These are phyloP conservation scores for Neocallimastix lanati DNA, from an alignment of 192 early-diverging fungal genomes.

Conservation along the genomic window DNA sequence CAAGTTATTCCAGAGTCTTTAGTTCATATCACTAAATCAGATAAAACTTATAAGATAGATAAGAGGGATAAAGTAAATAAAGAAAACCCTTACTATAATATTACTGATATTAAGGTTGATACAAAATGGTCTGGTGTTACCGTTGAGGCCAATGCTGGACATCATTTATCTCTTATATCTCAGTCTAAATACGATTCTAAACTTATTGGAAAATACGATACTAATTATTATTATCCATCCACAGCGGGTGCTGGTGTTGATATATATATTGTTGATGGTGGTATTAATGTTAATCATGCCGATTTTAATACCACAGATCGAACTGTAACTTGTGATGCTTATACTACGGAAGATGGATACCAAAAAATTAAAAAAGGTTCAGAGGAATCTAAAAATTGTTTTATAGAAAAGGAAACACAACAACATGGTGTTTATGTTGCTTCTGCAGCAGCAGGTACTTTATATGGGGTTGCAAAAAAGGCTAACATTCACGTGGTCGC, in stretches of 20 bases:
- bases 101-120: not conserved
- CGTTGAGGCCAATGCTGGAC: not conserved
- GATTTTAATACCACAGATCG: not conserved
- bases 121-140: not conserved
- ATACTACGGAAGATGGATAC: not conserved
- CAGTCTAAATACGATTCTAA: not conserved
- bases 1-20: not conserved
- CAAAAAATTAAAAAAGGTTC: not conserved
- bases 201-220: not conserved
- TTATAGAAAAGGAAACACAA: not conserved
- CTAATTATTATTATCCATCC: not conserved
- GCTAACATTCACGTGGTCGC: not conserved
- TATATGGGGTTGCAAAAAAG: not conserved
- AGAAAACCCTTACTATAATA: not conserved
- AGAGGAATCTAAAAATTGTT: not conserved
- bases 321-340: not conserved
- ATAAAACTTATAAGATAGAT: not conserved
- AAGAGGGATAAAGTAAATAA: not conserved
- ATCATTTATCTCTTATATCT: not conserved
- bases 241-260: not conserved
- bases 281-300: not conserved
- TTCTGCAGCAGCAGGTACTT: not conserved
- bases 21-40: no score
- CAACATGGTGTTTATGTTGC: not conserved
- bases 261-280: not conserved